Evolutionary conservation across 306 rosid genomes (phyloP).

Genomic region (Cucurbita ficifolia): DNA sequence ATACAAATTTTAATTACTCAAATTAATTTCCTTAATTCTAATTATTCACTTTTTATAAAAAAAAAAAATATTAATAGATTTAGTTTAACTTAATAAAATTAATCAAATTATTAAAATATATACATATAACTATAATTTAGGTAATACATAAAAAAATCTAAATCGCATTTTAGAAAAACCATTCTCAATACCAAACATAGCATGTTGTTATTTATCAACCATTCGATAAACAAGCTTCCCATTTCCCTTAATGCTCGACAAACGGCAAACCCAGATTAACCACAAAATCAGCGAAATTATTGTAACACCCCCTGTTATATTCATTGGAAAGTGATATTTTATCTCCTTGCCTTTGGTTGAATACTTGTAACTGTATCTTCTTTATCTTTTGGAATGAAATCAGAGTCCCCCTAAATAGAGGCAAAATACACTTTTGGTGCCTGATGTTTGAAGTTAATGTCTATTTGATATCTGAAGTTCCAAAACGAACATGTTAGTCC

Average conservation of each 20-base stretch:
- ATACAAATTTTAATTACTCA: not conserved
- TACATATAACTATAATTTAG: not conserved
- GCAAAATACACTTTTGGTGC: too few species aligned
- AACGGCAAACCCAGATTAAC: not conserved
- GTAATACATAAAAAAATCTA: not conserved
- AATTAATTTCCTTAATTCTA: not conserved
- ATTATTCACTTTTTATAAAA: not conserved
- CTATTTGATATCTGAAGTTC: too few species aligned
- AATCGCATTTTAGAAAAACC: not conserved
- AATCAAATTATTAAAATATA: not conserved
- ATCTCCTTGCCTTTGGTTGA: not conserved
- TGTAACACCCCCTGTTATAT: not conserved
- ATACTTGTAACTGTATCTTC: not conserved
- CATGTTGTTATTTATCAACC: not conserved
- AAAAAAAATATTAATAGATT: not conserved
- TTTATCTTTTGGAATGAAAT: not conserved
- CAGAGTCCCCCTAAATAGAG: too few species aligned
- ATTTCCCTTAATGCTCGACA: not conserved
- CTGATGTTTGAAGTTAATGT: too few species aligned
- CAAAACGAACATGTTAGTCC: too few species aligned
- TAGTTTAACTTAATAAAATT: not conserved
- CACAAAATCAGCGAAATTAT: not conserved
- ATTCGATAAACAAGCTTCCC: not conserved
- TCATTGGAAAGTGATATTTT: not conserved
- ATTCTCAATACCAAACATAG: not conserved